Conservation (phyloP, 1,284 basidiomycete species). For the Pseudozyma hubeiensis region DNA sequence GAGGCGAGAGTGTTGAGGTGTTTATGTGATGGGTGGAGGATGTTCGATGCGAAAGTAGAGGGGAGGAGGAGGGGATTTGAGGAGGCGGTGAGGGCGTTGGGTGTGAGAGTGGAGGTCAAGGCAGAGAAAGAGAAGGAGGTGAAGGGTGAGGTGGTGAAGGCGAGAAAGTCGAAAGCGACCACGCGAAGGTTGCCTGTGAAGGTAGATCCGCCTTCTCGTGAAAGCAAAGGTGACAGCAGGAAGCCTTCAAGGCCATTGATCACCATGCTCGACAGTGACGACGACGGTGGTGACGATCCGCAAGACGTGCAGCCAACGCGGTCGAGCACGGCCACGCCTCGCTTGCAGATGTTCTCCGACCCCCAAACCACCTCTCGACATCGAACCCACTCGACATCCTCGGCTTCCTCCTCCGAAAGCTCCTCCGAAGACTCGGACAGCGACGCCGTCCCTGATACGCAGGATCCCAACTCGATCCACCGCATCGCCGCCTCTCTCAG, state of each 20-base stretch:
- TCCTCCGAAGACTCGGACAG: conserved; percentile 17
- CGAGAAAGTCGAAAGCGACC: conserved; percentile 3
- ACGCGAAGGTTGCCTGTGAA: conserved; percentile 15
- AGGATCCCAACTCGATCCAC: conserved; percentile 14
- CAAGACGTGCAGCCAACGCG: neutral
- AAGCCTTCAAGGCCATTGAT: conserved; percentile 27
- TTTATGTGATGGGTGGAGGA: conserved; percentile 26
- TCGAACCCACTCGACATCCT: conserved; percentile 14
- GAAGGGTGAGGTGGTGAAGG: neutral
- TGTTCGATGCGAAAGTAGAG: neutral
- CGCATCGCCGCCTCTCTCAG: conserved; percentile 33
- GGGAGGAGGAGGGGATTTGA: neutral
- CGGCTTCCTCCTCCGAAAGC: conserved; percentile 10
- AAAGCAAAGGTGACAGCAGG: neutral
- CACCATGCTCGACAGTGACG: conserved; percentile 29
- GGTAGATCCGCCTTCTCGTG: conserved; percentile 12
- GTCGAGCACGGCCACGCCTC: neutral
- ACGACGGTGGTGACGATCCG: conserved; percentile 1
- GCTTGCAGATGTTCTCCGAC: conserved; percentile 21
- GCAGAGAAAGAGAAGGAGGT: neutral
- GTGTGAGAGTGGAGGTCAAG: neutral
- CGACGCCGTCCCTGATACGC: conserved; percentile 4
- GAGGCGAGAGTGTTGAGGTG: conserved; percentile 59
- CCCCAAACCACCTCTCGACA: neutral
- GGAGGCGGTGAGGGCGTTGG: conserved; percentile 6